Percentiles rank a stretch among this genome's conserved stretches.
phyloP scores from a whole-genome alignment of 2,329 filamentous ascomycete genomes.

The Rhinocladiella mackenziei region DNA sequence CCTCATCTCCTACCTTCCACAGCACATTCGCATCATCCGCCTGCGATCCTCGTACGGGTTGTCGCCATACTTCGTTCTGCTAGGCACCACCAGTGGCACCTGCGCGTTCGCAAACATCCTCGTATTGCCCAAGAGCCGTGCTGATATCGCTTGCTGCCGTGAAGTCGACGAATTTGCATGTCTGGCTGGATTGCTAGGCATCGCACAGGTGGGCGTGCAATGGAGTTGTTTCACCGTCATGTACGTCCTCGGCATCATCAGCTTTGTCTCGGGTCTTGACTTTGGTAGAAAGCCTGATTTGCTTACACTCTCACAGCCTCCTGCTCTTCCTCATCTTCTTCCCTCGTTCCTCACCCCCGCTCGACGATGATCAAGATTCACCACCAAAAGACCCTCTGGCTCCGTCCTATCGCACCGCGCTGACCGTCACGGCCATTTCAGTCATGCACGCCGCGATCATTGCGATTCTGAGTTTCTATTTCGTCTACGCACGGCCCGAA shows the following conservation, averaged over 20 bases:
- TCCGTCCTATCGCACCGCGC: constrained; percentile 70
- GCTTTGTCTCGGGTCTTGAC: background rate
- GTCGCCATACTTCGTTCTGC: constrained; percentile 88
- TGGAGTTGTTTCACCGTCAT: constrained; percentile 90
- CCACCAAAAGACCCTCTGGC: constrained; percentile 35
- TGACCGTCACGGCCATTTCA: constrained; percentile 68
- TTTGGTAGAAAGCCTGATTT: no score
- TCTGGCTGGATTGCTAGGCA: constrained; percentile 77
- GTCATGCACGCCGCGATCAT: constrained; percentile 70
- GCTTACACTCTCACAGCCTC: constrained; percentile 56
- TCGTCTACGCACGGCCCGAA: constrained; percentile 60
- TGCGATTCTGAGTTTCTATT: constrained; percentile 56
- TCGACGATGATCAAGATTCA: constrained; percentile 38
- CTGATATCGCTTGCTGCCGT: constrained; percentile 81
- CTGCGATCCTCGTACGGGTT: constrained; percentile 87
- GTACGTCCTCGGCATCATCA: constrained; percentile 51
- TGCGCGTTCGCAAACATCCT: constrained; percentile 90
- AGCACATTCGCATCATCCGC: constrained; percentile 85
- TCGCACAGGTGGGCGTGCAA: constrained; percentile 85
- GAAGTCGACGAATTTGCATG: constrained; percentile 79
- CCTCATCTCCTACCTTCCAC: constrained; percentile 86
- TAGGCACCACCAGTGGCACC: constrained; percentile 87
- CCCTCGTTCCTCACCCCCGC: constrained; percentile 57
- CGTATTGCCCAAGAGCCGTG: constrained; percentile 74
- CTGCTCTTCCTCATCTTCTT: constrained; percentile 95